Evolutionary conservation across 2,329 filamentous ascomycete species (phyloP).

Genomic region (Didymella lethalis): DNA sequence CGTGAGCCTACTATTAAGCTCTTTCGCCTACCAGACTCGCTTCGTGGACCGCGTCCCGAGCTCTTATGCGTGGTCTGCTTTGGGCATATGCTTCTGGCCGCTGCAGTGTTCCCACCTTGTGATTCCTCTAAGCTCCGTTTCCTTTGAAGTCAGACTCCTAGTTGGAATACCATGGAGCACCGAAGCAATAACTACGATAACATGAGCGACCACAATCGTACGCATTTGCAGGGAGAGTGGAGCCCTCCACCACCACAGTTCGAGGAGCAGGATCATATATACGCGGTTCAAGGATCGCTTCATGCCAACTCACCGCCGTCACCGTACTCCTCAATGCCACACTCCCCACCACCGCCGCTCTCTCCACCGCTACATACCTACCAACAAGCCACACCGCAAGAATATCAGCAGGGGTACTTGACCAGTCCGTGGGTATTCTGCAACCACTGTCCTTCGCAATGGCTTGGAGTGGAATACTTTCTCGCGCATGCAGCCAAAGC

Average conservation of each 20-base stretch:
- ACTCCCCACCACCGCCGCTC: slow-evolving; percentile 27
- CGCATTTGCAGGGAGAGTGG: slow-evolving; percentile 29
- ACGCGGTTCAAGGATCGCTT: slow-evolving; percentile 15
- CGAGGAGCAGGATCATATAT: slow-evolving; percentile 31
- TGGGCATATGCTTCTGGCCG: slow-evolving; percentile 6
- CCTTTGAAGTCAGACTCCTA: neutral
- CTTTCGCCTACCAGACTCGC: slow-evolving; percentile 16
- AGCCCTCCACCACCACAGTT: slow-evolving; percentile 33
- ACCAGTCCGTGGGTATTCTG: slow-evolving; percentile 11
- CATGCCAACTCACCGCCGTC: slow-evolving; percentile 17
- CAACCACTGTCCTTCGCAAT: neutral
- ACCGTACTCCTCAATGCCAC: slow-evolving; percentile 14
- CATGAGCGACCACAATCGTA: slow-evolving; percentile 5
- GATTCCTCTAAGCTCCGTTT: neutral
- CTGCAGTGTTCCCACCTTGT: neutral
- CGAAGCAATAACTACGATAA: slow-evolving; percentile 9
- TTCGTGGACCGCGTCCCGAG: slow-evolving; percentile 10
- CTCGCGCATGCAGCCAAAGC: neutral
- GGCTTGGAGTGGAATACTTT: slow-evolving; percentile 3
- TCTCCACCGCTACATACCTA: slow-evolving; percentile 28
- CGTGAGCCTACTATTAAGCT: slow-evolving; percentile 23
- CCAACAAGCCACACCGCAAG: slow-evolving; percentile 19
- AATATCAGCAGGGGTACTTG: slow-evolving; percentile 30
- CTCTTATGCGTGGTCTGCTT: neutral
- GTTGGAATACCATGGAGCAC: slow-evolving; percentile 8